phyloP scores from a whole-genome alignment of 306 rosid genomes.

The Morella rubra region DNA sequence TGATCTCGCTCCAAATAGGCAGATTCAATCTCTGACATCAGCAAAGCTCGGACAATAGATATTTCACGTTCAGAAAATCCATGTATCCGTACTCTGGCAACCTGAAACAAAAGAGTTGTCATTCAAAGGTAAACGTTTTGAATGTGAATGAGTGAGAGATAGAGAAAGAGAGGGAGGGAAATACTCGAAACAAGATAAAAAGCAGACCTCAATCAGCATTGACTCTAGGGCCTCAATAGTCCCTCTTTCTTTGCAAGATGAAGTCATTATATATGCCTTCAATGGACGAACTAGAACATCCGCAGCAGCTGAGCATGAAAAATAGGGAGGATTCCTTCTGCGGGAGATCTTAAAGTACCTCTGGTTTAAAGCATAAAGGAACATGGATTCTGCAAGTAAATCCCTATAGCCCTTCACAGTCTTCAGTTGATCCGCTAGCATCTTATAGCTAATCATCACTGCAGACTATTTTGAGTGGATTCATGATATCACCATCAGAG shows the following conservation, averaged over 20 bases:
- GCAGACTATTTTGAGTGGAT: slow-evolving; percentile 64
- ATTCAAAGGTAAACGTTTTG: slow-evolving; percentile 13
- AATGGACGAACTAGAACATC: slow-evolving; percentile 81
- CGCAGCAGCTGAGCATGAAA: slow-evolving; percentile 87
- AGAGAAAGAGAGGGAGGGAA: slow-evolving; percentile 12
- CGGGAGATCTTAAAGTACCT: slow-evolving; percentile 92
- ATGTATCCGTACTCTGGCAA: slow-evolving; percentile 83
- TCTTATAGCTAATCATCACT: slow-evolving; percentile 94
- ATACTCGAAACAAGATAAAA: slow-evolving; percentile 28
- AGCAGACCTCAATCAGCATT: slow-evolving; percentile 75
- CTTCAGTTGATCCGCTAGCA: slow-evolving; percentile 68
- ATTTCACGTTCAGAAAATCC: slow-evolving; percentile 94
- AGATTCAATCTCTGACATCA: slow-evolving; percentile 96
- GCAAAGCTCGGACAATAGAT: slow-evolving; percentile 68
- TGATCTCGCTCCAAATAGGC: slow-evolving; percentile 97
- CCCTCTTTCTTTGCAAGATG: slow-evolving; percentile 85
- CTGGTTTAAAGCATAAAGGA: slow-evolving; percentile 80
- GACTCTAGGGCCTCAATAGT: slow-evolving; percentile 80
- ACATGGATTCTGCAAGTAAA: slow-evolving; percentile 93
- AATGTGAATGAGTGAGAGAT: slow-evolving; percentile 16
- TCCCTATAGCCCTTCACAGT: slow-evolving; percentile 84
- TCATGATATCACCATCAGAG: slow-evolving; percentile 23
- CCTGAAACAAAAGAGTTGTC: slow-evolving; percentile 50
- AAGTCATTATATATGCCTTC: slow-evolving; percentile 82
- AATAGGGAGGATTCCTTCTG: slow-evolving; percentile 90